Evolutionary conservation across 805 yeast genomes (phyloP).

Genomic region (Ascoidea rubescens): DNA sequence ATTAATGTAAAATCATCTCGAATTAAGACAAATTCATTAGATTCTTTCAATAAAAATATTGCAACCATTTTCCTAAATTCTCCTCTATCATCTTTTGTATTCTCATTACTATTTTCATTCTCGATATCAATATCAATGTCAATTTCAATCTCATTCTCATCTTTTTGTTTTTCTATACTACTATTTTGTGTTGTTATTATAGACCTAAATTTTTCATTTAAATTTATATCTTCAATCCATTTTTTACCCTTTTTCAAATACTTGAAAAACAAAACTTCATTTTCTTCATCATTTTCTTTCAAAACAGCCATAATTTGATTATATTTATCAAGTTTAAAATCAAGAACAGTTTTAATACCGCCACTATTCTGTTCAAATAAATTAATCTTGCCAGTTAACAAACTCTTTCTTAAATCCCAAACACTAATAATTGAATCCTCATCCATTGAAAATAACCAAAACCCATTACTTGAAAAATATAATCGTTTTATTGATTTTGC

Average conservation of each 20-base stretch:
- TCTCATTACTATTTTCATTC: too few species aligned
- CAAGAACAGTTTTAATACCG: background rate
- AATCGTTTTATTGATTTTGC: background rate
- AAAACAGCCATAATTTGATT: conserved; percentile 6
- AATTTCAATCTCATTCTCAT: too few species aligned
- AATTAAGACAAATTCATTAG: background rate
- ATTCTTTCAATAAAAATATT: background rate
- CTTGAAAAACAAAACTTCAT: conserved; percentile 7
- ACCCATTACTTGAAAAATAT: background rate
- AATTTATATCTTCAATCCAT: conserved; percentile 5
- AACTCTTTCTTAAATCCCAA: background rate
- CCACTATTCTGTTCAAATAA: background rate
- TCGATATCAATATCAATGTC: too few species aligned
- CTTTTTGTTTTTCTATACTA: background rate
- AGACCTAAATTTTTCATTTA: conserved; percentile 2
- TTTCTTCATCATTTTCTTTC: background rate
- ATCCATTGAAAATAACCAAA: background rate
- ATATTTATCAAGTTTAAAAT: conserved; percentile 5
- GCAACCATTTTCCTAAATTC: too few species aligned
- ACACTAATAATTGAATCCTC: background rate
- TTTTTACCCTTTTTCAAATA: conserved; percentile 8
- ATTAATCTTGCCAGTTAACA: background rate
- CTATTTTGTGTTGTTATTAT: background rate
- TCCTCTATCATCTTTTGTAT: too few species aligned
- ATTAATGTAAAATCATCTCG: background rate